phyloP scores from a whole-genome alignment of 768 basidiomycete genomes.

The Suillus weaverae region DNA sequence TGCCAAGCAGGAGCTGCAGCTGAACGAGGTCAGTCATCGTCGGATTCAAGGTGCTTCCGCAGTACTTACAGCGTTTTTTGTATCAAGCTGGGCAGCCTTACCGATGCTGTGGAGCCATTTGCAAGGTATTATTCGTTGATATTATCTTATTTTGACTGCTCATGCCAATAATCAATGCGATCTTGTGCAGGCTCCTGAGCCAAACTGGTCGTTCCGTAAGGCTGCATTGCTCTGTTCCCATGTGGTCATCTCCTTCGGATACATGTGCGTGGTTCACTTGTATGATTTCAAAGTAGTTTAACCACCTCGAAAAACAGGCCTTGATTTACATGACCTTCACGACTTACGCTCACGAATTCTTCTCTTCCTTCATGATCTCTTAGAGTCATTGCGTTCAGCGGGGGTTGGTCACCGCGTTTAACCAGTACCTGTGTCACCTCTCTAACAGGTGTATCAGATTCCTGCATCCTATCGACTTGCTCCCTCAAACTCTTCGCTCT shows the following conservation, averaged over 20 bases:
- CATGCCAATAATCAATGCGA: constrained; percentile 6
- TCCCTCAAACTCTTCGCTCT: constrained; percentile 59
- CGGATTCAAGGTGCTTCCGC: constrained; percentile 3
- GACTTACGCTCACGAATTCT: constrained; percentile 63
- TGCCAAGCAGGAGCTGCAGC: constrained; percentile 27
- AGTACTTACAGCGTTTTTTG: constrained; percentile 8
- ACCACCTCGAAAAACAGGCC: constrained; percentile 37
- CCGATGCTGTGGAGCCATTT: constrained; percentile 62
- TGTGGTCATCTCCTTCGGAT: constrained; percentile 58
- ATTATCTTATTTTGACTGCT: constrained; percentile 1
- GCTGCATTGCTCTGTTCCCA: constrained; percentile 67
- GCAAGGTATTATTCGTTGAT: constrained; percentile 43
- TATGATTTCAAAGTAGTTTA: not conserved
- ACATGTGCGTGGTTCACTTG: constrained; percentile 46
- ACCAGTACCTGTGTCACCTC: constrained; percentile 2
- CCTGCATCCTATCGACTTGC: constrained; percentile 62
- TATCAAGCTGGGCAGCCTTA: constrained; percentile 49
- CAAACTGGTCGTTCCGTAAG: constrained; percentile 51
- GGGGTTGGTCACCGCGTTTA: constrained; percentile 46
- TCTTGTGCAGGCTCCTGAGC: constrained; percentile 43
- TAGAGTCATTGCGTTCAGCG: constrained; percentile 56
- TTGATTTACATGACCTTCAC: constrained; percentile 69
- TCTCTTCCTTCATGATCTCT: constrained; percentile 61
- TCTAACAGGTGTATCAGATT: constrained; percentile 41
- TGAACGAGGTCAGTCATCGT: constrained; percentile 38